Base-by-base conservation (phyloP, 768 basidiomycete genomes). In the Coprinellus micaceus region DNA sequence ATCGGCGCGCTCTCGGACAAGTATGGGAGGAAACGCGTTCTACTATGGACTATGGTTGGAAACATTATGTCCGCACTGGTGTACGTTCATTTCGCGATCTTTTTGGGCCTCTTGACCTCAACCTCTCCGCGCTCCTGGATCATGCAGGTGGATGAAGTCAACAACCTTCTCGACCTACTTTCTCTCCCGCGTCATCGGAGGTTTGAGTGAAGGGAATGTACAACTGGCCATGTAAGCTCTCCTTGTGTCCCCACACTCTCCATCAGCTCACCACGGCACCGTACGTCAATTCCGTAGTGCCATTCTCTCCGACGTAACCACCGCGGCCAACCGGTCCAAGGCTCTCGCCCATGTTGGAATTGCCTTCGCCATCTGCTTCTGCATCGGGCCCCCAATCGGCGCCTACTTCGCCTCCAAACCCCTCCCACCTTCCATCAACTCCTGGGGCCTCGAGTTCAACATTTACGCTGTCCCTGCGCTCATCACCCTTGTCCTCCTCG, bases 171-270 rank as follows among this genome's bases (percentile, higher is more conserved):
- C 88, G 1, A 86, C 90, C 0, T 98, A 92, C 67, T 79, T 94
- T 77, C 81, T 95, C 24, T 94, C 94, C 9, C 83, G 96, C 13
- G 77, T 98, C 4, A 85, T 98, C 33, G 95, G 95, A 10, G 96
- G 96, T 3, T 76, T 98, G 9, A 93, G 91, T 64, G 96, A 99
- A 75, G 96, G 96, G 44, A 99, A 99, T 66, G 96, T 98, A 11
- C 96, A 99, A 67, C 77, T 99, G 44, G 89, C 91, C 45, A 94
- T 94, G 94, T 94, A 66, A 62, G 88, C 80, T 51, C 29, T 28
- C 22, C 46, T 28, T 24, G 15, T 44, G 28, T 26, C 13, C 43
- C 2, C n/a, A 29, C 4, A 11, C 26, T 25, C 22, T 19, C 22
- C 25, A 24, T 24, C 26, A 17, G 33, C 36, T 19, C 21, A 28